These are phyloP conservation scores for Metschnikowia cerradonensis DNA, from an alignment of 805 yeast species.

Conservation along the genomic window DNA sequence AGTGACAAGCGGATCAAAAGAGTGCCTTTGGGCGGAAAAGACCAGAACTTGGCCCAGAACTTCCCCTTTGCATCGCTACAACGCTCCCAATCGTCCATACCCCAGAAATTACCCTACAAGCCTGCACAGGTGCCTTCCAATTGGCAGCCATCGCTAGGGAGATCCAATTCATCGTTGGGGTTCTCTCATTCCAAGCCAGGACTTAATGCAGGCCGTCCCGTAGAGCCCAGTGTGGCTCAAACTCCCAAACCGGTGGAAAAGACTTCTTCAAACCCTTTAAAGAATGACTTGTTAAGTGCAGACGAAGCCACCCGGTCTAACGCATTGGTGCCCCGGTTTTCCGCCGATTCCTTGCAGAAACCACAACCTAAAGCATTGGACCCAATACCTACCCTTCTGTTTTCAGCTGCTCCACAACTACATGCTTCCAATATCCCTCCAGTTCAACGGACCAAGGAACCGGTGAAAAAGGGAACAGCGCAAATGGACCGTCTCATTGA, in stretches of 20 bases:
- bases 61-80: conserved; percentile 16
- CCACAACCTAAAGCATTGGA: not conserved
- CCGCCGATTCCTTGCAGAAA: conserved; percentile 27
- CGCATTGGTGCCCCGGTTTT: conserved; percentile 20
- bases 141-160: conserved; percentile 24
- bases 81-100: conserved; percentile 23
- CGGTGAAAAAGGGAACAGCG: conserved; percentile 21
- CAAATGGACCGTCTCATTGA: conserved; percentile 15
- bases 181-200: conserved; percentile 14
- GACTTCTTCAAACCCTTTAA: conserved; percentile 8
- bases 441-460: conserved; percentile 21
- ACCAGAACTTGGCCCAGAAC: conserved; percentile 27
- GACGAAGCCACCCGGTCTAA: conserved; percentile 19
- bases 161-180: conserved; percentile 38
- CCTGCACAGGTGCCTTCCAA: not conserved
- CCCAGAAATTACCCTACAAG: conserved; percentile 7
- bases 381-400: not conserved
- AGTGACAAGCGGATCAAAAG: conserved; percentile 20
- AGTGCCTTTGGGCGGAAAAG: conserved; percentile 40
- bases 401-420: conserved; percentile 13
- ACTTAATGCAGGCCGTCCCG: not conserved
- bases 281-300: conserved; percentile 16
- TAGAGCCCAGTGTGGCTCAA: not conserved
- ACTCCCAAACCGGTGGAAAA: not conserved
- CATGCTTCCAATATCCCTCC: conserved; percentile 19